A percentile compares a stretch with the other conserved stretches of the same genome.
Conservation (phyloP, 768 basidiomycete species). For the Agrocybe chaxingu region DNA sequence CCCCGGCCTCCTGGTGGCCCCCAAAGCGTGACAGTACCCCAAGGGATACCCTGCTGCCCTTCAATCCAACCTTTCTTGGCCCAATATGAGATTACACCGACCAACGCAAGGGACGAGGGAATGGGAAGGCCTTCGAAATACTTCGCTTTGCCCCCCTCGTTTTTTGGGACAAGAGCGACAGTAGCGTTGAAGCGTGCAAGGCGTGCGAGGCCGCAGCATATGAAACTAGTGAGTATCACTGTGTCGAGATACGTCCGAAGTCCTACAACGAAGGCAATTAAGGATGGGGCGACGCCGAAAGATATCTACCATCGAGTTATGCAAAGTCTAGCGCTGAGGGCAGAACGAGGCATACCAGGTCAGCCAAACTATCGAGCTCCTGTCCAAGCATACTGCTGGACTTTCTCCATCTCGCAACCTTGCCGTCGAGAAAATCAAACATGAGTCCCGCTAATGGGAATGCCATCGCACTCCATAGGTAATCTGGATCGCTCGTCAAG, state of each 20-base stretch:
- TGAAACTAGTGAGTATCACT: conserved; percentile 81
- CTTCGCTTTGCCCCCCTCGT: conserved; percentile 78
- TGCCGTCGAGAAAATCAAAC: conserved; percentile 98
- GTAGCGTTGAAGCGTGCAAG: conserved; percentile 99
- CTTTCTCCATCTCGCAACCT: conserved; percentile 96
- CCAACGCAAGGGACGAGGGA: conserved; percentile 82
- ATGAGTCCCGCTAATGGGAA: conserved; percentile 92
- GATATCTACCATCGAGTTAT: conserved; percentile 63
- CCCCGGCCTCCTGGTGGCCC: conserved; percentile 69
- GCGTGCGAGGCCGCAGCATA: conserved; percentile 94
- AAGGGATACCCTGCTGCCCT: conserved; percentile 71
- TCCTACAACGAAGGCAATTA: conserved; percentile 88
- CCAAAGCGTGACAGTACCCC: conserved; percentile 73
- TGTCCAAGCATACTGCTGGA: conserved; percentile 95
- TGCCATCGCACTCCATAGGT: conserved; percentile 82
- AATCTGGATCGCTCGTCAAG: conserved; percentile 69
- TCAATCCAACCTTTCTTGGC: conserved; percentile 81
- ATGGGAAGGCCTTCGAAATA: conserved; percentile 99
- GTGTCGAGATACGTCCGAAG: conserved; percentile 91
- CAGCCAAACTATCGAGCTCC: conserved; percentile 95
- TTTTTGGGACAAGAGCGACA: conserved; percentile 90
- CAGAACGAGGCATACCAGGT: conserved; percentile 60
- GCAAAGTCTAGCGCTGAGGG: not conserved
- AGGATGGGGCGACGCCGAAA: conserved; percentile 96
- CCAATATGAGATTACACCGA: conserved; percentile 79